Conservation (phyloP, 352 stramenopile genomes). For the Pythium coloratum region DNA sequence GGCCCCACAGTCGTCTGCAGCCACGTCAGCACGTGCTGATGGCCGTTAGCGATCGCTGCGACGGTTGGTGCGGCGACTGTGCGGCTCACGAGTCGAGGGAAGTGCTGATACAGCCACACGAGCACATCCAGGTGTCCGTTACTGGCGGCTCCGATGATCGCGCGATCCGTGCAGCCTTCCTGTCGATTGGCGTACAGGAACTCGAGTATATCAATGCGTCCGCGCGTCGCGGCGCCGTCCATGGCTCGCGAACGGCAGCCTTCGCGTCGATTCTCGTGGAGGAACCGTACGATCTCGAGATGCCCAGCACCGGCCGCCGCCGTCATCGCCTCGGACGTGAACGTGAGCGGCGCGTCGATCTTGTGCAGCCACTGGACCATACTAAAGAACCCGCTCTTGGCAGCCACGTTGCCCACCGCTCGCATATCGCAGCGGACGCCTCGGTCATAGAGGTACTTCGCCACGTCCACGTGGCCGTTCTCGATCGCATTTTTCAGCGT, state of each 20-base stretch:
- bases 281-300: constrained; percentile 17
- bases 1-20: neutral
- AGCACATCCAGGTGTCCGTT: constrained; percentile 17
- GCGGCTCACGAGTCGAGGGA: neutral
- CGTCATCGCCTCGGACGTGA: constrained; percentile 16
- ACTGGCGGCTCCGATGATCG: neutral
- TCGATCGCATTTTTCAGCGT: constrained; percentile 8
- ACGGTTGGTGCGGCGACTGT: neutral
- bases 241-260: constrained; percentile 10
- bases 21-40: constrained; percentile 12
- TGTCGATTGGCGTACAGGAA: constrained; percentile 3
- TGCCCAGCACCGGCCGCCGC: constrained; percentile 2
- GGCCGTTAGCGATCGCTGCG: constrained; percentile 1
- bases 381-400: neutral
- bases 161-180: constrained; percentile 12
- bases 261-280: constrained; percentile 10
- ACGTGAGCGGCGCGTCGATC: neutral
- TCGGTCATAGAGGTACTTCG: neutral
- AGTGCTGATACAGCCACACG: constrained; percentile 8
- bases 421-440: constrained; percentile 10
- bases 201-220: constrained; percentile 3
- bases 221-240: constrained; percentile 12
- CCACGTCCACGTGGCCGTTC: constrained; percentile 1
- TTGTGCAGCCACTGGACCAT: constrained; percentile 14
- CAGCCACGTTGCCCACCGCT: neutral